phyloP scores from a whole-genome alignment of 352 stramenopile species.

The Globisporangium irregulare region DNA sequence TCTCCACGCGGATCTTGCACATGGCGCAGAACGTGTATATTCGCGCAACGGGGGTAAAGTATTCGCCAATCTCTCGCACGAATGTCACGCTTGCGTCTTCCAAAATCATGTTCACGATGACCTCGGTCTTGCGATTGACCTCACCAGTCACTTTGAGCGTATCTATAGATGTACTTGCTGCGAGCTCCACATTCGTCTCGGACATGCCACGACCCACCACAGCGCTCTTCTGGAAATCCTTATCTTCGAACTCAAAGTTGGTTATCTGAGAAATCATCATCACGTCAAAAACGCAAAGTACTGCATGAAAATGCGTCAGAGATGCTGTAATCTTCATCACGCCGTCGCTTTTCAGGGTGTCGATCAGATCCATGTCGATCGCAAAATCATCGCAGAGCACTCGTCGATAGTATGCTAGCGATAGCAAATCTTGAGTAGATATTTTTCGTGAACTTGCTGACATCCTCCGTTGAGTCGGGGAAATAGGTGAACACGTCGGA shows the following conservation, averaged over 20 bases:
- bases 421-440: background rate
- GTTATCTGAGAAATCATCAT: constrained; percentile 30
- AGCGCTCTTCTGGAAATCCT: background rate
- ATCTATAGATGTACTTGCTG: background rate
- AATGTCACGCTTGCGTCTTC: constrained; percentile 72
- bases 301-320: constrained; percentile 66
- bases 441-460: background rate
- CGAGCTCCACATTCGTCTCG: background rate
- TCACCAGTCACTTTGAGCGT: background rate
- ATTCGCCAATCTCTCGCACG: constrained; percentile 69
- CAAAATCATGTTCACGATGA: constrained; percentile 49
- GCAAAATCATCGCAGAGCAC: constrained; percentile 75
- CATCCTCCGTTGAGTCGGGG: background rate
- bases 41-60: constrained; percentile 63
- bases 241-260: constrained; percentile 15
- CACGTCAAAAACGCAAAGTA: constrained; percentile 61
- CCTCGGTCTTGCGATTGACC: constrained; percentile 8
- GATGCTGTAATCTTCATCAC: constrained; percentile 50
- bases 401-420: constrained; percentile 37
- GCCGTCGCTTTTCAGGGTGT: constrained; percentile 39
- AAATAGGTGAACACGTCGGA: constrained; percentile 19
- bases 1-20: constrained; percentile 53
- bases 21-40: constrained; percentile 66
- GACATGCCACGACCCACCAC: background rate
- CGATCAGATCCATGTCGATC: constrained; percentile 61